phyloP scores from a whole-genome alignment of 441 rosid genomes.

The Syzygium syzygioides region DNA sequence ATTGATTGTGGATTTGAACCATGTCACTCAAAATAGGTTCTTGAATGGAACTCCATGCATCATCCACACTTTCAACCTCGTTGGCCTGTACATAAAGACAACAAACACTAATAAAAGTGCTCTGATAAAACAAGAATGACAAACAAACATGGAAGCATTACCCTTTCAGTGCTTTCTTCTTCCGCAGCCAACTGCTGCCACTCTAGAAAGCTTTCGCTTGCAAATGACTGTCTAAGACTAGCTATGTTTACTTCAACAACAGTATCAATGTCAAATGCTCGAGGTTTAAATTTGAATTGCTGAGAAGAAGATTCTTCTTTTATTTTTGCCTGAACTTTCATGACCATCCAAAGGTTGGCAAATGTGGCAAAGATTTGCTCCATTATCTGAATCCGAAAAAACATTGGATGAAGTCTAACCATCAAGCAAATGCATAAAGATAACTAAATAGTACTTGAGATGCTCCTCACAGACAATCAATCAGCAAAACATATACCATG shows the following conservation, averaged over 20 bases:
- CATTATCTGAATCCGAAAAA: constrained; percentile 43
- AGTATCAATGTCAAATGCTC: constrained; percentile 67
- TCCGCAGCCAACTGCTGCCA: constrained; percentile 74
- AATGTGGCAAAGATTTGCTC: constrained; percentile 56
- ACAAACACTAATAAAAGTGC: background rate
- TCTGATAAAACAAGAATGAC: background rate
- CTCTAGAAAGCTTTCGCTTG: constrained; percentile 57
- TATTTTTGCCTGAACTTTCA: constrained; percentile 62
- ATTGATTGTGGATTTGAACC: constrained; percentile 58
- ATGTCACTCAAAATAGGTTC: constrained; percentile 46
- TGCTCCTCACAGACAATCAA: background rate
- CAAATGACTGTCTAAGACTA: constrained; percentile 45
- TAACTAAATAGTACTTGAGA: background rate
- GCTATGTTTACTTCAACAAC: constrained; percentile 77
- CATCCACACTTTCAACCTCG: constrained; percentile 48
- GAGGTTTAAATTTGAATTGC: constrained; percentile 69
- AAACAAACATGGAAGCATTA: constrained; percentile 18
- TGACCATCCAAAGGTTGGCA: constrained; percentile 67
- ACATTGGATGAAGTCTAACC: constrained; percentile 20
- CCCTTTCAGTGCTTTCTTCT: constrained; percentile 53
- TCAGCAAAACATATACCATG: constrained; percentile 35
- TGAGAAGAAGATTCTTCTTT: constrained; percentile 59
- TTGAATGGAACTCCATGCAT: constrained; percentile 62
- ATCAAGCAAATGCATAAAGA: background rate
- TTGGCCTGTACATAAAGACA: constrained; percentile 5